Evolutionary conservation across 441 rosid genomes (phyloP), one percentile per base, ranked within the genome.

Genomic region (Omphalea diandra): DNA sequence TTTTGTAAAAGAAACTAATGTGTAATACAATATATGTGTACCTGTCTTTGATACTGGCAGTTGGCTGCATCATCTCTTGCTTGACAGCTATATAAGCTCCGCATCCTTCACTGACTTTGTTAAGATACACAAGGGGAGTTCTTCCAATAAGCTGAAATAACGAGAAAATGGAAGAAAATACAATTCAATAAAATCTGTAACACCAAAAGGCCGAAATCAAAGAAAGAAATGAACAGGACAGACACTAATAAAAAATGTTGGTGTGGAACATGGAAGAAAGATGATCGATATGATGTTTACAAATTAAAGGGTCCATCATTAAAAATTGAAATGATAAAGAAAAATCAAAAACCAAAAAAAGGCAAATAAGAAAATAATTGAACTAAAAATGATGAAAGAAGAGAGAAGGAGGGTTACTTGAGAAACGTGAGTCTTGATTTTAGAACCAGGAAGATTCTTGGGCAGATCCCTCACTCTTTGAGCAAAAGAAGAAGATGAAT

Each of bases 41-140:
- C 97, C 98, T 84, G 93, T 93, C 98, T 77, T 93, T 93, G 81
- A 93, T 69, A 75, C 98, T 93, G 57, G 91, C 65, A 61, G 97
- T 91, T 44, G 98, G 98, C 50, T 91, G 97, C 77, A 91, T 79
- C 91, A 90, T 92, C 74, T 94, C 96, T 79, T 94, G 97, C 81
- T 94, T 91, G 31, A 78, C 94, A 18, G 93, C 97, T 22, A 94
- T 75, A 59, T 83, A 90, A 52, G 94, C 98, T 75, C 86, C 97
- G 73, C 96, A 91, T 53, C 94, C 98, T 83, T 94, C 87, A n/a
- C 86, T 83, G 29, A 91, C 96, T 83, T 79, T 88, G 83, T 85
- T 93, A 40, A 93, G 96, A 71, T 55, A 93, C 32, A 87, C 97
- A 18, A 93, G 77, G 0, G 98, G 97, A 38, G 93, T 93, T 73